A percentile compares a stretch with the other conserved stretches of the same genome.
These are phyloP conservation scores for Sporothrix curviconia DNA, from an alignment of 2,329 filamentous ascomycete species.

Conservation along the genomic window DNA sequence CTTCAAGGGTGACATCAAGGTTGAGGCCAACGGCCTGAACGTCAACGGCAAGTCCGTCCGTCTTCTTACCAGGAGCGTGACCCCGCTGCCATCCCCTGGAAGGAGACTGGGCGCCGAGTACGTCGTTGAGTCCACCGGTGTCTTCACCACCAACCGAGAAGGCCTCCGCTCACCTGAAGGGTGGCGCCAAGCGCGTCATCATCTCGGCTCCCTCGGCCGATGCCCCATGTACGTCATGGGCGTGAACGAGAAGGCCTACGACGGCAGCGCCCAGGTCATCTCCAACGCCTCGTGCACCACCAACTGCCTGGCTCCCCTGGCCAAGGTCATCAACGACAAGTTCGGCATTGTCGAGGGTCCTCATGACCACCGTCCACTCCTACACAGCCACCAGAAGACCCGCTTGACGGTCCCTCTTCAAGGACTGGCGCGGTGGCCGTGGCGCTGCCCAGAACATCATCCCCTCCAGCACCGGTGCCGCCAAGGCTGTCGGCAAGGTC, in stretches of 20 bases:
- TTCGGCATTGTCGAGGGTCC: slow-evolving; percentile 95
- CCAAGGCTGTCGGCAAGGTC: slow-evolving; percentile 99
- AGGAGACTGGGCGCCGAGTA: slow-evolving; percentile 80
- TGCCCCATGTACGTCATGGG: slow-evolving; percentile 99
- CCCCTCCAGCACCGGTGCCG: slow-evolving; percentile 96
- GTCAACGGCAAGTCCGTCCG: slow-evolving; percentile 93
- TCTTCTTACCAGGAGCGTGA: slow-evolving; percentile 93
- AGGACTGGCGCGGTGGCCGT: slow-evolving; percentile 99
- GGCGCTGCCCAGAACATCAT: slow-evolving; percentile 99
- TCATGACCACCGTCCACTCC: slow-evolving; percentile 99
- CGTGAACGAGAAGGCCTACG: slow-evolving; percentile 94
- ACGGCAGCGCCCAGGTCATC: slow-evolving; percentile 82
- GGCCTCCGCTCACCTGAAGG: slow-evolving; percentile 88
- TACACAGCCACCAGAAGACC: slow-evolving; percentile 99
- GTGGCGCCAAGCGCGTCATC: slow-evolving; percentile 96
- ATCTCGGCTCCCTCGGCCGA: slow-evolving; percentile 89
- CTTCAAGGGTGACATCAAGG: slow-evolving; percentile 87
- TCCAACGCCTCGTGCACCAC: slow-evolving; percentile 99
- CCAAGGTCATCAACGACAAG: slow-evolving; percentile 99
- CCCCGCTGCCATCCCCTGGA: slow-evolving; percentile 86
- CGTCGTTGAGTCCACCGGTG: slow-evolving; percentile 95
- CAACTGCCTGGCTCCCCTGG: slow-evolving; percentile 98
- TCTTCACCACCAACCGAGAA: slow-evolving; percentile 98
- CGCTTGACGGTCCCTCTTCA: slow-evolving; percentile 95
- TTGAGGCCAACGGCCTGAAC: slow-evolving; percentile 63